phyloP scores from a whole-genome alignment of 106 monocot genomes.

The Vanilla planifolia region DNA sequence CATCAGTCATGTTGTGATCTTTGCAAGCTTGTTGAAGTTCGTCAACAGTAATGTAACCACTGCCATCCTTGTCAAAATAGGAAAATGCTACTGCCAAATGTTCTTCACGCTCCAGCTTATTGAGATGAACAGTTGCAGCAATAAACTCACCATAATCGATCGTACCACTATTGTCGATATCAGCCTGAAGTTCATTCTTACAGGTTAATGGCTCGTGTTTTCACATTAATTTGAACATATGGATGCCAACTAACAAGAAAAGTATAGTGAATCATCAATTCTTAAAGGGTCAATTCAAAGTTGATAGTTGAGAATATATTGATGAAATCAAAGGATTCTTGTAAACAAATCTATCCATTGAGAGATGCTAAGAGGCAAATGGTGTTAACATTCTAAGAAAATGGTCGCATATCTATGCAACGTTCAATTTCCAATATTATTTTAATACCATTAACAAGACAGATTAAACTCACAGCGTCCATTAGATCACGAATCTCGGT shows the following conservation, averaged over 20 bases:
- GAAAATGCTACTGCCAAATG: slow-evolving; percentile 70
- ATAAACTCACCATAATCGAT: slow-evolving; percentile 76
- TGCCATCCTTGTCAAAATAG: slow-evolving; percentile 84
- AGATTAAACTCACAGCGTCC: slow-evolving; percentile 54
- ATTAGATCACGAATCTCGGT: slow-evolving; percentile 63
- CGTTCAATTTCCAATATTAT: no score
- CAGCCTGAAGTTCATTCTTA: slow-evolving; percentile 37
- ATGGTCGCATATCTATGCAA: no score
- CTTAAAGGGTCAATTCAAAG: neutral
- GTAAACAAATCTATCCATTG: neutral
- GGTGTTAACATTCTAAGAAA: no score
- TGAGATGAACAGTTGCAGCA: slow-evolving; percentile 70
- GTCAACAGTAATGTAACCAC: slow-evolving; percentile 63
- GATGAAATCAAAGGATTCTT: neutral
- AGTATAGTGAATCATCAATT: neutral
- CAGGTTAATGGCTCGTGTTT: neutral
- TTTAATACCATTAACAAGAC: neutral
- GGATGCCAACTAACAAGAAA: neutral
- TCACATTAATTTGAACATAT: neutral
- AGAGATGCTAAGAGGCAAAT: neutral
- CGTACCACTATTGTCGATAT: slow-evolving; percentile 67
- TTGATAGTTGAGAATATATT: neutral
- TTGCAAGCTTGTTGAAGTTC: slow-evolving; percentile 66
- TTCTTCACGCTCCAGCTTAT: slow-evolving; percentile 75
- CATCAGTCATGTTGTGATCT: slow-evolving; percentile 50